These are phyloP conservation scores for Trichomonascaceae sp. DNA, from an alignment of 1,139 yeast species.

Conservation along the genomic window DNA sequence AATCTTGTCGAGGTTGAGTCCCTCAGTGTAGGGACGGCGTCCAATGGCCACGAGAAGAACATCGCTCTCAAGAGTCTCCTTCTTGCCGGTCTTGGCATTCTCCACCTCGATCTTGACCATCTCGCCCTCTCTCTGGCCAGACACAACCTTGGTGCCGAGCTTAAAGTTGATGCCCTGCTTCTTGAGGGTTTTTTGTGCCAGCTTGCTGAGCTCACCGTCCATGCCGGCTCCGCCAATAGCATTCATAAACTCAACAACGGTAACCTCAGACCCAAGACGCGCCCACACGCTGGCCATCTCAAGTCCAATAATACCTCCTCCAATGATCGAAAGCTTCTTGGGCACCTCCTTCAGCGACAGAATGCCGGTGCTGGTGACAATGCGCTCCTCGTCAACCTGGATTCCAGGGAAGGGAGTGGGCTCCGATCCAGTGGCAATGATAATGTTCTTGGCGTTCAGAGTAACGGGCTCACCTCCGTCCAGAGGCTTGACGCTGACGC, in stretches of 20 bases:
- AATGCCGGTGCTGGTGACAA: conserved; percentile 92
- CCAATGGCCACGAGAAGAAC: conserved; percentile 95
- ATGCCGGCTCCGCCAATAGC: conserved; percentile 90
- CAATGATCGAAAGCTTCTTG: conserved; percentile 82
- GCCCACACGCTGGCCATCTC: conserved; percentile 99
- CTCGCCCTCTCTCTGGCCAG: conserved; percentile 82
- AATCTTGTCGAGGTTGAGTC: conserved; percentile 75
- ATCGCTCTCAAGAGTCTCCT: conserved; percentile 74
- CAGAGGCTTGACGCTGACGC: conserved; percentile 66
- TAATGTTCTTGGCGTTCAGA: conserved; percentile 72
- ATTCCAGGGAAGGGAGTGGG: conserved; percentile 99
- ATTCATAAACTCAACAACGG: conserved; percentile 81
- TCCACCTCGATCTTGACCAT: conserved; percentile 86
- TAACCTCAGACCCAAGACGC: conserved; percentile 90
- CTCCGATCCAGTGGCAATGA: conserved; percentile 98
- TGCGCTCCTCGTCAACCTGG: conserved; percentile 91
- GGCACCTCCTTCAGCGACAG: conserved; percentile 78
- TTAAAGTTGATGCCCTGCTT: conserved; percentile 95
- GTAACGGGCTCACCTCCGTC: conserved; percentile 65
- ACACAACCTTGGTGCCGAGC: conserved; percentile 79
- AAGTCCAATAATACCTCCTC: conserved; percentile 98
- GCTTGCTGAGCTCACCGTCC: conserved; percentile 91
- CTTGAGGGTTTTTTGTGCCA: conserved; percentile 74
- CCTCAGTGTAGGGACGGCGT: conserved; percentile 93
- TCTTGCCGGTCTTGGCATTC: conserved; percentile 75